These are phyloP conservation scores for Sarocladium strictum DNA, from an alignment of 2,329 filamentous ascomycete genomes.

Conservation along the genomic window DNA sequence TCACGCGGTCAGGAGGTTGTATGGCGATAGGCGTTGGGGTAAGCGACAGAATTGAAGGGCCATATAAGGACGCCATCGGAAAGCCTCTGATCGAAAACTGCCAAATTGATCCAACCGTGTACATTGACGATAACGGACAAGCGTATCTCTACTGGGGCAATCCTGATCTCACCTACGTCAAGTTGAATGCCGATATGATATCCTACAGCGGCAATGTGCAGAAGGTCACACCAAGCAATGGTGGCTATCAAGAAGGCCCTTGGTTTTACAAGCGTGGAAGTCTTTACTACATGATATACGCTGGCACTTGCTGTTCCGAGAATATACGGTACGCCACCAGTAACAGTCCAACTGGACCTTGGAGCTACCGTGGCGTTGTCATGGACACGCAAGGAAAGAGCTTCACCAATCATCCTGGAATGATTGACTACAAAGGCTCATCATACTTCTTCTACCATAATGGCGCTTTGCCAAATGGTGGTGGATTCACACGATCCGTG, in stretches of 20 bases:
- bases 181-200: slow-evolving; percentile 29
- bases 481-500: slow-evolving; percentile 22
- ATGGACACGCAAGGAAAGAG: slow-evolving; percentile 21
- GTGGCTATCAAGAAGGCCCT: slow-evolving; percentile 22
- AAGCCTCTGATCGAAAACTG: slow-evolving; percentile 23
- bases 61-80: slow-evolving; percentile 23
- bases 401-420: slow-evolving; percentile 25
- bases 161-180: slow-evolving; percentile 24
- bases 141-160: slow-evolving; percentile 32
- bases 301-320: slow-evolving; percentile 23
- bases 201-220: slow-evolving; percentile 22
- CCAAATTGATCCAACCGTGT: slow-evolving; percentile 27
- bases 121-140: slow-evolving; percentile 29
- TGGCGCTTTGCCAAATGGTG: slow-evolving; percentile 22
- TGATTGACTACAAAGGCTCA: slow-evolving; percentile 22
- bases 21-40: slow-evolving; percentile 24
- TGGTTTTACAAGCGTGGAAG: slow-evolving; percentile 25
- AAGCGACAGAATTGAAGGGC: slow-evolving; percentile 21
- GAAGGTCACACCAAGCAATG: slow-evolving; percentile 17
- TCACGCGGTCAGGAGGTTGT: slow-evolving; percentile 15
- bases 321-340: slow-evolving; percentile 24
- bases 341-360: slow-evolving; percentile 21
- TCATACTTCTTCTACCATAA: slow-evolving; percentile 28
- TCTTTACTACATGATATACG: slow-evolving; percentile 24
- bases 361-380: slow-evolving; percentile 23